Conservation (phyloP, 2,329 filamentous ascomycete genomes). For the Zymoseptoria tritici region DNA sequence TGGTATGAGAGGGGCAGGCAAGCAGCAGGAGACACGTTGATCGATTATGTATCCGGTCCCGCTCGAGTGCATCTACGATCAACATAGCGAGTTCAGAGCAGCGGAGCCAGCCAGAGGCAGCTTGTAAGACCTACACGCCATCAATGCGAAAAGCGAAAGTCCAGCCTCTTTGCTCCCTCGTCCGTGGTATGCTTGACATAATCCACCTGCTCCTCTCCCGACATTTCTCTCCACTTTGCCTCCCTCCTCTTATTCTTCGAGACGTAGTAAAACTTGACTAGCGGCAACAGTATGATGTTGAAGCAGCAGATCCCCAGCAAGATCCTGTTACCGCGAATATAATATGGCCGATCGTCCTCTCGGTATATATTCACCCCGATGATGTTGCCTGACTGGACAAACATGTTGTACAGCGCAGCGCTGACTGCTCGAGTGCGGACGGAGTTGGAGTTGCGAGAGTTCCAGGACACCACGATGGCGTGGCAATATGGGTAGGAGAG, state of each 20-base stretch:
- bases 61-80: too few relatives aligned
- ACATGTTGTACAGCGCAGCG: conserved; percentile 36
- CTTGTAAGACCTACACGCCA: neutral
- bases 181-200: conserved; percentile 32
- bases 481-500: conserved; percentile 39
- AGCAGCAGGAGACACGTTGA: too few relatives aligned
- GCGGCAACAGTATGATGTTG: conserved; percentile 26
- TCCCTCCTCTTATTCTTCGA: conserved; percentile 26
- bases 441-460: conserved; percentile 36
- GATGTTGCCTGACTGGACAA: conserved; percentile 39
- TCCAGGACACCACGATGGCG: conserved; percentile 38
- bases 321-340: conserved; percentile 35
- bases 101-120: too few relatives aligned
- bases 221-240: conserved; percentile 33
- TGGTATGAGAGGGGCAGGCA: too few relatives aligned
- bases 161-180: conserved; percentile 31
- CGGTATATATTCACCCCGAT: conserved; percentile 44
- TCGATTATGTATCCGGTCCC: too few relatives aligned
- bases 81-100: too few relatives aligned
- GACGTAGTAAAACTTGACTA: conserved; percentile 30
- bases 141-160: conserved; percentile 29
- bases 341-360: conserved; percentile 39
- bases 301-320: conserved; percentile 25
- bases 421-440: conserved; percentile 39
- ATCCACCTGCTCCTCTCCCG: conserved; percentile 26